Percentiles rank a stretch among this genome's conserved stretches.
phyloP scores from a whole-genome alignment of 768 basidiomycete species.

The Lactarius tabidus region DNA sequence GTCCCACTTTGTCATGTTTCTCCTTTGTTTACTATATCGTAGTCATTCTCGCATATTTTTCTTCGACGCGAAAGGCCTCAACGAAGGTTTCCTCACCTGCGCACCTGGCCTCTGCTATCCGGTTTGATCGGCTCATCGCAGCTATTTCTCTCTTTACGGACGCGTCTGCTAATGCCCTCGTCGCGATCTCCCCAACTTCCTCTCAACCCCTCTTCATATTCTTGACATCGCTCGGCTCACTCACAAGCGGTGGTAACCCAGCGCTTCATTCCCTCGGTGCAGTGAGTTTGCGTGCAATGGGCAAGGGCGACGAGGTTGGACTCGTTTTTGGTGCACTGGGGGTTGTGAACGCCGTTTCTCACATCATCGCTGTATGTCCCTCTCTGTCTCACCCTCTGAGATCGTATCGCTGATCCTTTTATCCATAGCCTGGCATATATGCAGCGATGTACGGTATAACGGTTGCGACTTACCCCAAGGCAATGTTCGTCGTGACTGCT shows the following conservation, averaged over 20 bases:
- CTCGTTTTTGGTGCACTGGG: constrained; percentile 27
- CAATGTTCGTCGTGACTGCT: constrained; percentile 24
- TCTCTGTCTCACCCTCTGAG: neutral
- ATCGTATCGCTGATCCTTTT: neutral
- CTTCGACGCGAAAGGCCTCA: neutral
- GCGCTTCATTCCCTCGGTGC: constrained; percentile 27
- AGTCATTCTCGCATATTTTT: constrained; percentile 26
- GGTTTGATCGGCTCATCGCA: constrained; percentile 24
- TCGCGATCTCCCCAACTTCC: constrained; percentile 23
- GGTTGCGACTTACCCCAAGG: constrained; percentile 23
- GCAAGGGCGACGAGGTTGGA: constrained; percentile 25
- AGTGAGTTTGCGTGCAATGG: constrained; percentile 26
- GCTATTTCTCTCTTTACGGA: constrained; percentile 26
- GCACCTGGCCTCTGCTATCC: constrained; percentile 21
- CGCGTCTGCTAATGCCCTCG: constrained; percentile 25
- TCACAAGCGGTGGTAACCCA: constrained; percentile 26
- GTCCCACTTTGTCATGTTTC: neutral
- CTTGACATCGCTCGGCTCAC: constrained; percentile 24
- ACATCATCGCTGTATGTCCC: constrained; percentile 24
- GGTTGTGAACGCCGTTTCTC: constrained; percentile 23
- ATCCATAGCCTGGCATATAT: constrained; percentile 25
- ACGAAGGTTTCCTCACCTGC: neutral
- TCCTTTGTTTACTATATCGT: neutral
- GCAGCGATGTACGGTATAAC: constrained; percentile 23
- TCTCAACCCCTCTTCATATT: constrained; percentile 27